Evolutionary conservation across 345 rosid genomes (phyloP).

Genomic region (Hibiscus mutabilis): DNA sequence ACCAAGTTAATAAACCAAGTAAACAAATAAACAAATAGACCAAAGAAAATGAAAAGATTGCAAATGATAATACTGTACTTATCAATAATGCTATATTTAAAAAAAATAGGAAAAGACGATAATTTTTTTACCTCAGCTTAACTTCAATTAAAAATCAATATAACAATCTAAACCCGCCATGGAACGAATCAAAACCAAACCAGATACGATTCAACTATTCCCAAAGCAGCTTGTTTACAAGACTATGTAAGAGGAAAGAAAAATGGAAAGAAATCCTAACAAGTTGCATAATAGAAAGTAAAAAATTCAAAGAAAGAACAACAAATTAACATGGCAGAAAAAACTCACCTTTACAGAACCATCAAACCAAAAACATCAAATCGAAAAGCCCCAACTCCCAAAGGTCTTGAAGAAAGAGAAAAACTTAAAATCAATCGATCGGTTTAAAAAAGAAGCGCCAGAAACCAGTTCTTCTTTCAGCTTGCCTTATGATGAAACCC

Average conservation of each 20-base stretch:
- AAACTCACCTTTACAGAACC: background rate
- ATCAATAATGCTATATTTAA: background rate
- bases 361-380: background rate
- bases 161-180: too few relatives aligned
- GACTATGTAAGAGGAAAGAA: conserved; percentile 4
- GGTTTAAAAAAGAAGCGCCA: background rate
- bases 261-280: background rate
- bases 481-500: background rate
- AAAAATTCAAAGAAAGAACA: background rate
- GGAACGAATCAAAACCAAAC: too few relatives aligned
- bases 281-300: background rate
- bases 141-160: background rate
- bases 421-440: background rate
- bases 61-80: background rate
- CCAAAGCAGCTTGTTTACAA: background rate
- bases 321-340: background rate
- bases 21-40: background rate
- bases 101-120: background rate
- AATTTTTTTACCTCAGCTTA: background rate
- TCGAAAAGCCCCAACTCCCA: background rate
- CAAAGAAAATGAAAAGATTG: background rate
- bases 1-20: conserved; percentile 5
- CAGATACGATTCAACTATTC: background rate
- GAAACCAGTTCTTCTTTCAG: background rate
- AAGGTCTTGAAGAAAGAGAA: background rate